Evolutionary conservation across 2,329 filamentous ascomycete species (phyloP).

Genomic region (Cladophialophora chaetospira): DNA sequence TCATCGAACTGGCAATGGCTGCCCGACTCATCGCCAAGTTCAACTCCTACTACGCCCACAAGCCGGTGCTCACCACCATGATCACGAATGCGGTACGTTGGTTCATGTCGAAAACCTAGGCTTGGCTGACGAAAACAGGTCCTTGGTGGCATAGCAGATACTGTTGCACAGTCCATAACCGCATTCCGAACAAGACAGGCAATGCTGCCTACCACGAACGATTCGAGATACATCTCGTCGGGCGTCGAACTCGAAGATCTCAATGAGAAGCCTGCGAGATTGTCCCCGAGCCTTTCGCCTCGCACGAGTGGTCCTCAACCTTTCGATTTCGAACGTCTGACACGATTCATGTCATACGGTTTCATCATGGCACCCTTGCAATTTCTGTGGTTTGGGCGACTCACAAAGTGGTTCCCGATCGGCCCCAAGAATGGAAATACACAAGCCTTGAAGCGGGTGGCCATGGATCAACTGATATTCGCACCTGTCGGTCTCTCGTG

Average conservation of each 20-base stretch:
- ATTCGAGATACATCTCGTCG: constrained; percentile 57
- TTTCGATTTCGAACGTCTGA: constrained; percentile 94
- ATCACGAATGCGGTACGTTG: constrained; percentile 83
- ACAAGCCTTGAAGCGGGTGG: constrained; percentile 85
- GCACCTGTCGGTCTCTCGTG: constrained; percentile 81
- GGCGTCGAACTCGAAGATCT: constrained; percentile 87
- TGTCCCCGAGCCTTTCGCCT: constrained; percentile 67
- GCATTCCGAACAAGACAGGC: constrained; percentile 67
- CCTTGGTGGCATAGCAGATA: constrained; percentile 71
- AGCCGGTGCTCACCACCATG: constrained; percentile 97
- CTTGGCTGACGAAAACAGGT: constrained; percentile 19
- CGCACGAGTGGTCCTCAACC: constrained; percentile 69
- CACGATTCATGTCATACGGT: constrained; percentile 94
- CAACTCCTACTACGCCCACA: constrained; percentile 90
- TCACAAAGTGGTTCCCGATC: constrained; percentile 80
- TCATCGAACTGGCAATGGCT: constrained; percentile 85
- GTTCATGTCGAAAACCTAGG: not conserved
- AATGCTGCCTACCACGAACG: constrained; percentile 49
- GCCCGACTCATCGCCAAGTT: constrained; percentile 82
- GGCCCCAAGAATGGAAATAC: constrained; percentile 72
- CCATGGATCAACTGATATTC: constrained; percentile 90
- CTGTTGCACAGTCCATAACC: constrained; percentile 90
- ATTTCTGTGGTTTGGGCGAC: constrained; percentile 92
- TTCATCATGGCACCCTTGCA: constrained; percentile 95
- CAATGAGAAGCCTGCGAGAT: constrained; percentile 71